These are phyloP conservation scores for Cymbopogon citratus DNA, from an alignment of 176 grass and related monocot species.

Conservation along the genomic window DNA sequence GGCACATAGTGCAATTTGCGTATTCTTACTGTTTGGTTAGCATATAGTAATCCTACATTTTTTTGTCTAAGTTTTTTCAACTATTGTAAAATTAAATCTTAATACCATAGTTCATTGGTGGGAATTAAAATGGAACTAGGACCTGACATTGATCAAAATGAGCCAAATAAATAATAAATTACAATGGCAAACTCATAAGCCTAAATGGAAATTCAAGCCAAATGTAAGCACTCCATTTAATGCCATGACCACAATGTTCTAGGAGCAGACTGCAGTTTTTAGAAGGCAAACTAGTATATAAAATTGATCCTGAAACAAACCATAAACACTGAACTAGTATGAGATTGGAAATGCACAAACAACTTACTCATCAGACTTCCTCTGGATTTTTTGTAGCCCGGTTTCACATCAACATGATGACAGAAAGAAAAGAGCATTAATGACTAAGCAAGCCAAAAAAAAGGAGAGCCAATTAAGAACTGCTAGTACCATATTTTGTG, in stretches of 20 bases:
- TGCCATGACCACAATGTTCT: background rate
- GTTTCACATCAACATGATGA: constrained; percentile 33
- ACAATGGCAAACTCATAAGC: background rate
- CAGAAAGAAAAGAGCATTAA: constrained; percentile 46
- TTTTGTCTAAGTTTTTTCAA: background rate
- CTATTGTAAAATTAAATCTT: background rate
- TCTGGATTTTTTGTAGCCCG: constrained; percentile 55
- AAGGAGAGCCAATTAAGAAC: constrained; percentile 10
- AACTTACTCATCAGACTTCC: constrained; percentile 99
- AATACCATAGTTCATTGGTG: background rate
- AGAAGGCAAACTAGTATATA: constrained; percentile 4
- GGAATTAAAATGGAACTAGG: background rate
- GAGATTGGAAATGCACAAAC: constrained; percentile 23
- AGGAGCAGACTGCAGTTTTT: background rate
- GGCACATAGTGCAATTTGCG: no score
- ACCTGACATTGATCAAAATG: background rate
- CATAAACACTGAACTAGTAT: background rate
- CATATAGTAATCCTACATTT: background rate
- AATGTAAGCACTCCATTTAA: constrained; percentile 1
- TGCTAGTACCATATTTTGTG: background rate
- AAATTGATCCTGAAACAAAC: constrained; percentile 13
- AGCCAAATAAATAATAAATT: background rate
- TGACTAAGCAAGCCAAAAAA: constrained; percentile 27
- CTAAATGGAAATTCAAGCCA: background rate
- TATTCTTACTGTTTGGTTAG: background rate